Base-by-base conservation (phyloP, 345 rosid genomes). In the Eutrema heterophyllum region DNA sequence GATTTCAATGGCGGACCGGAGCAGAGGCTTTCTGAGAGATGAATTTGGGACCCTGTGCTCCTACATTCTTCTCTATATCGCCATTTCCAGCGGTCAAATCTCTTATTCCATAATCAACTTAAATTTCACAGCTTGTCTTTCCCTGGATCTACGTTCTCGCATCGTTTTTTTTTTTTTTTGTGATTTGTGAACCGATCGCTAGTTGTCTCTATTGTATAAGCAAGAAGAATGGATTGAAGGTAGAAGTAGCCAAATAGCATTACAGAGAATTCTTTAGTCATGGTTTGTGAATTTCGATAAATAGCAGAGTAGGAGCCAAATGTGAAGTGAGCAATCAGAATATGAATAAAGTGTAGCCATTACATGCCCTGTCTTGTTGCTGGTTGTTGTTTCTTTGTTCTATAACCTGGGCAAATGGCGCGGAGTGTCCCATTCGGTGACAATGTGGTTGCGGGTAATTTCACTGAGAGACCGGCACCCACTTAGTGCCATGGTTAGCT, bases 401-500 rank as follows among this genome's bases (percentile, higher is more conserved):
- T 78, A 86, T 56, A 84, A 72, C 69, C 80, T 83, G 21, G 90
- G 84, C 4, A 36, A 12, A 62, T 68, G 61, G 7, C 46, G 79
- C 49, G 89, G 90, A 67, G n/a, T 49, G 46, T 89, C 93, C 93
- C 96, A 85, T 11, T 89, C 93, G 0, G 97, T 64, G 36, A 76
- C 49, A 21, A 91, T 81, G 84, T 85, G 97, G 49, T 85, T 15
- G 7, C 93, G 97, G 16, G 87, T 86, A 67, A 91, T 91, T 77
- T 91, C 97, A 67, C 76, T 86, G 41, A 91, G 84, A 6, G 93
- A 86, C 55, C 86, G 80, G 79, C 97, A 91, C 0, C 97, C 96
- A 62, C 90, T 86, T 59, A 91, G 51, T 26, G 96, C 90, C 97
- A 87, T 91, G 27, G 96, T 89, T 46, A 91, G 84, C 81, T 91